Percentiles rank a stretch among this genome's conserved stretches.
Evolutionary conservation across 2,329 filamentous ascomycete genomes (phyloP).

Genomic region (Venturia pyrina): DNA sequence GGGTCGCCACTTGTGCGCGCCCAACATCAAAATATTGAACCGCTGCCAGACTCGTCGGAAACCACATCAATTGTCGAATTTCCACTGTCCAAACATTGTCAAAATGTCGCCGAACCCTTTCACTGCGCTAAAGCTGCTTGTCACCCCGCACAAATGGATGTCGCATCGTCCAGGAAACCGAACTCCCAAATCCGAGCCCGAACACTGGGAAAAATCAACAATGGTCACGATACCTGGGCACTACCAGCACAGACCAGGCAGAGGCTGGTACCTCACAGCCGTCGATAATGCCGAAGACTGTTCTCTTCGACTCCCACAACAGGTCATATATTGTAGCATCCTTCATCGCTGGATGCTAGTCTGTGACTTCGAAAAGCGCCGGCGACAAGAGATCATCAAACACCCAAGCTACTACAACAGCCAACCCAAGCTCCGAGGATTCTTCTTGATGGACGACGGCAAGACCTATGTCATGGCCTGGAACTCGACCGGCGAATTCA

Average conservation of each 20-base stretch:
- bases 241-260: constrained; percentile 7
- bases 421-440: not conserved
- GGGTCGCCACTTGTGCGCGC: not conserved
- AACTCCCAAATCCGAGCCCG: not conserved
- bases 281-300: constrained; percentile 1
- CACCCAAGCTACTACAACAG: not conserved
- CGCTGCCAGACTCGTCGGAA: not conserved
- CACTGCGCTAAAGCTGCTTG: not conserved
- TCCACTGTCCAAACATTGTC: not conserved
- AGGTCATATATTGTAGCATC: constrained; percentile 4
- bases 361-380: not conserved
- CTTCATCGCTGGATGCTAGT: constrained; percentile 4
- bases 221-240: constrained; percentile 1
- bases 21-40: not conserved
- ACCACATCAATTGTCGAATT: not conserved
- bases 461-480: constrained; percentile 7
- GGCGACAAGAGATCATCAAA: constrained; percentile 2
- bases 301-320: not conserved
- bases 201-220: constrained; percentile 1
- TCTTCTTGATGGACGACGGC: constrained; percentile 5
- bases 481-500: constrained; percentile 4
- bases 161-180: not conserved
- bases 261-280: constrained; percentile 3
- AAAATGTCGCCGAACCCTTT: constrained; percentile 10
- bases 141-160: constrained; percentile 4